Evolutionary conservation across 345 rosid species (phyloP).

Genomic region (Geranium rotundifolium): DNA sequence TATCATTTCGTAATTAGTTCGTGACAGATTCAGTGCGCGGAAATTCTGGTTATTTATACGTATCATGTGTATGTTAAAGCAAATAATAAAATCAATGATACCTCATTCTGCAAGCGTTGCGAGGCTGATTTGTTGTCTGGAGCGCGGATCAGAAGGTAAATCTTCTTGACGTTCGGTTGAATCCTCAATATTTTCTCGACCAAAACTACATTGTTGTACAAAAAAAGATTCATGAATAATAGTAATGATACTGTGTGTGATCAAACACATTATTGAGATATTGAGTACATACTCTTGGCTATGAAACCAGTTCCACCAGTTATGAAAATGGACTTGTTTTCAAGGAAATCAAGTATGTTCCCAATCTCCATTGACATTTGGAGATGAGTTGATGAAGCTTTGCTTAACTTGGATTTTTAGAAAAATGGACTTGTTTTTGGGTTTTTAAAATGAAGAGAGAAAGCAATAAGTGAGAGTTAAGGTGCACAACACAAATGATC

Average conservation of each 20-base stretch:
- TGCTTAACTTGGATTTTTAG: too few species aligned
- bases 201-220: slow-evolving; percentile 33
- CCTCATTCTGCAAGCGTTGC: slow-evolving; percentile 62
- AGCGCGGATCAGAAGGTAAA: slow-evolving; percentile 72
- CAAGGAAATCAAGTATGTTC: slow-evolving; percentile 40
- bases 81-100: neutral
- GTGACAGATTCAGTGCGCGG: too few species aligned
- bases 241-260: neutral
- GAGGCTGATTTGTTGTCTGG: slow-evolving; percentile 52
- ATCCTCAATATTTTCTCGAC: slow-evolving; percentile 72
- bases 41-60: too few species aligned
- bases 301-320: slow-evolving; percentile 60
- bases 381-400: too few species aligned
- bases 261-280: too few species aligned
- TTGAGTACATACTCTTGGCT: slow-evolving; percentile 35
- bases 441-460: too few species aligned
- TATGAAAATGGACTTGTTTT: slow-evolving; percentile 40
- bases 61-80: too few species aligned
- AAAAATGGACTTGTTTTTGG: too few species aligned
- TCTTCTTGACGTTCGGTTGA: slow-evolving; percentile 71
- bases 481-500: too few species aligned
- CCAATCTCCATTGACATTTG: slow-evolving; percentile 38
- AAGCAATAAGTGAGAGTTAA: too few species aligned
- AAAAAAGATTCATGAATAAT: neutral
- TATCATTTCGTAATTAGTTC: too few species aligned